Evolutionary conservation across 2,329 filamentous ascomycete genomes (phyloP), one percentile per base, ranked within the genome.

Genomic region (Lachnellula willkommii): DNA sequence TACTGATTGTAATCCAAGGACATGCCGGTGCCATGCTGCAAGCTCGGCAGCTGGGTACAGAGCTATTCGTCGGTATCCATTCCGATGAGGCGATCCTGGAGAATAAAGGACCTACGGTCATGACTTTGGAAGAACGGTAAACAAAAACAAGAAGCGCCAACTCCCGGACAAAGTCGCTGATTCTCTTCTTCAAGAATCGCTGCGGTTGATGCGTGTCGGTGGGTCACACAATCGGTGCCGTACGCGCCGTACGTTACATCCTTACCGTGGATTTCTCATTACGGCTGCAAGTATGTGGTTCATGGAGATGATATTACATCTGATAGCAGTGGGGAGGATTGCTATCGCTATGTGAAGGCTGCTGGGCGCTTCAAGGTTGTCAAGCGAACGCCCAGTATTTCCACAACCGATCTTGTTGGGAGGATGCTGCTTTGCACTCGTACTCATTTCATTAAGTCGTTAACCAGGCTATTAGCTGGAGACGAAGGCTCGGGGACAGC

Each of bases 241-340:
- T 77, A 89, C 70, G 93, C 94, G 14, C 94, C 94, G 32, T 99
- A 99, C 74, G 94, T 99, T 54, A 99, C 94, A 22, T 87, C 87
- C 58, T 82, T 97, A 48, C 86, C 88, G 49, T 99, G 92, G 90
- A 95, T 99, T 68, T 87, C 87, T 55, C 91, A 96, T 73, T 96
- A 94, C 71, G 92, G 94, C 60, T 97, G 94, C 79, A 84, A 88
- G 69, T 97, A 93, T 71, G 94, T 97, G 43, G 93, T 96, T 2
- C 93, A 97, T 73, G 93, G 93, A 58, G 94, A 97, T 72, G 93
- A 97, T 73, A 95, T 97, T 69, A 97, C 94, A 2, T 95, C 91
- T 0, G 94, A 99, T 73, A 89, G 88, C 70, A 85, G 85, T 63
- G 94, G 94, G 43, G 88, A 96, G 71, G 94, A 99, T 75, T 97